phyloP scores from a whole-genome alignment of 2,329 filamentous ascomycete species.

The Tolypocladium amazonense region DNA sequence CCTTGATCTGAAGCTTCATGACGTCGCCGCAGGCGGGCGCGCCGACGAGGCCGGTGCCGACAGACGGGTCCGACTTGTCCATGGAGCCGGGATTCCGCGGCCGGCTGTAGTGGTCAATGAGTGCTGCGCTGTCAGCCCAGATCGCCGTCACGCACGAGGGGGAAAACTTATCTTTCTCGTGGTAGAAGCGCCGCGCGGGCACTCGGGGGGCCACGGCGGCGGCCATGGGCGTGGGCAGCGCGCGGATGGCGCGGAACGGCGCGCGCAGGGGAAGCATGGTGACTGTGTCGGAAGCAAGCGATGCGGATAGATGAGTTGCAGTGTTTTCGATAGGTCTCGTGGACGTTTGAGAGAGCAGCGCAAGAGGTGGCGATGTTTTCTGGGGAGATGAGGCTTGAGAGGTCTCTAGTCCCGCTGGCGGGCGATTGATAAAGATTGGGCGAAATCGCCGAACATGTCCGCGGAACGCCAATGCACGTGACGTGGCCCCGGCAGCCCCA shows the following conservation, averaged over 20 bases:
- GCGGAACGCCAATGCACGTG: not conserved
- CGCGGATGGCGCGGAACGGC: conserved; percentile 6
- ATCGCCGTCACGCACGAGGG: not conserved
- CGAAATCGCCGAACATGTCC: not conserved
- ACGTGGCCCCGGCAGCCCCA: not conserved
- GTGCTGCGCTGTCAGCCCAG: conserved; percentile 6
- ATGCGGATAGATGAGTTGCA: not conserved
- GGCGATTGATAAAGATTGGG: conserved; percentile 2
- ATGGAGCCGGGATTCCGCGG: conserved; percentile 46
- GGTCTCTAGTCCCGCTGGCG: not conserved
- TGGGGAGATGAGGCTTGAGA: not conserved
- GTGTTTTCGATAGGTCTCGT: not conserved
- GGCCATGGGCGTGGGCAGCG: conserved; percentile 6
- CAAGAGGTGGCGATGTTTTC: not conserved
- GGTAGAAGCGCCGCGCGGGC: conserved; percentile 31
- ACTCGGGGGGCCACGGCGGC: conserved; percentile 15
- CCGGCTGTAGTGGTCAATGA: conserved; percentile 39
- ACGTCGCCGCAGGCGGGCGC: conserved; percentile 84
- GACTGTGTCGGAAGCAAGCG: not conserved
- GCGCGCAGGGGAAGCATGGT: conserved; percentile 8
- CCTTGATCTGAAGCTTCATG: conserved; percentile 73
- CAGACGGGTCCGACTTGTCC: conserved; percentile 66
- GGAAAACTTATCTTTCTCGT: conserved; percentile 29
- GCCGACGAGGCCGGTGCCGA: conserved; percentile 85
- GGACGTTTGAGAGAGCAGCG: not conserved